Evolutionary conservation across 2,329 filamentous ascomycete genomes (phyloP).

Genomic region (Albophoma yamanashiensis): DNA sequence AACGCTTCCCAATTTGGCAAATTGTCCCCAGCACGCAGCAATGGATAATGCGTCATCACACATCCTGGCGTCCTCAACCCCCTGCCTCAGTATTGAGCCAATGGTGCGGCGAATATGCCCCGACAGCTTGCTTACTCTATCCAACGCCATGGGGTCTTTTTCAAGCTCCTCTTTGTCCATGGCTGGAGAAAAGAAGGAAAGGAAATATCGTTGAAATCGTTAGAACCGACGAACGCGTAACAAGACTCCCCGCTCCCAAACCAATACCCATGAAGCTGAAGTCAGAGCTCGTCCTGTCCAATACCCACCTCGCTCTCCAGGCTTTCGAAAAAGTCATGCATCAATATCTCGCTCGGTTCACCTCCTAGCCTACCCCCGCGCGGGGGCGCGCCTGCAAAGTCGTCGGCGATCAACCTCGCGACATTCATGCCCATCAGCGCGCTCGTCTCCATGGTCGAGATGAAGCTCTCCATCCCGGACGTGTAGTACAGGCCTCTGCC

Average conservation of each 20-base stretch:
- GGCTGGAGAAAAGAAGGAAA: background rate
- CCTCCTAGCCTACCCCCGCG: background rate
- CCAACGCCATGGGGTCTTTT: background rate
- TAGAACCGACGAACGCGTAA: background rate
- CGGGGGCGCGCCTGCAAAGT: constrained; percentile 24
- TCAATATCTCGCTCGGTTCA: background rate
- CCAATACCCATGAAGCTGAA: background rate
- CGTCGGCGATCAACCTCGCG: constrained; percentile 58
- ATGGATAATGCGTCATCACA: background rate
- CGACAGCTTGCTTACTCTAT: background rate
- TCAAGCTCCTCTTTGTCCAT: background rate
- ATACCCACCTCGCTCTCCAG: constrained; percentile 8
- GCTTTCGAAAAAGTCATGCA: constrained; percentile 8
- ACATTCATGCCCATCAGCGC: constrained; percentile 85
- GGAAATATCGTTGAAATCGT: background rate
- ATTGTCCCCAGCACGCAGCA: background rate
- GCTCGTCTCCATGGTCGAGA: constrained; percentile 96
- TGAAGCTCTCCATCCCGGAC: constrained; percentile 79
- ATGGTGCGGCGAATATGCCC: background rate
- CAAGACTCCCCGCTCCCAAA: background rate
- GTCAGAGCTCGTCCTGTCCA: constrained; percentile 7
- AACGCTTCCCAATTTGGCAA: background rate
- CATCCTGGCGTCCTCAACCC: no score
- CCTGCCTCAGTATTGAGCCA: no score
- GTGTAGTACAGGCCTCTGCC: constrained; percentile 60